Evolutionary conservation across 2,329 filamentous ascomycete species (phyloP).

Genomic region (Sarocladium oryzae): DNA sequence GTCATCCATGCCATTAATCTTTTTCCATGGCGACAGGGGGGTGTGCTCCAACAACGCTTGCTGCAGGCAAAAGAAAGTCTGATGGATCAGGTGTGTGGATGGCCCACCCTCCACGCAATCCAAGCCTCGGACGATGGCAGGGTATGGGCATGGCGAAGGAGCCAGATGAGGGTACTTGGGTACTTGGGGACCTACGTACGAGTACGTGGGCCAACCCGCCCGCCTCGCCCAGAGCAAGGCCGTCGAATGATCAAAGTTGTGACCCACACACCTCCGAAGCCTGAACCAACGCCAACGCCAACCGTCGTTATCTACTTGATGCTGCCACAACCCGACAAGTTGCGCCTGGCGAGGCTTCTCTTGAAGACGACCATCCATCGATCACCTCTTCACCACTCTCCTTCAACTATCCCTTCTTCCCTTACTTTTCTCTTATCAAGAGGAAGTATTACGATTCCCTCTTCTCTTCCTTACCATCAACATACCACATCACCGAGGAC

Average conservation of each 20-base stretch:
- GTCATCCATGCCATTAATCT: constrained; percentile 28
- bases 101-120: constrained; percentile 28
- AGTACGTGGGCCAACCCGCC: constrained; percentile 8
- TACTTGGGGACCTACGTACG: too few relatives aligned
- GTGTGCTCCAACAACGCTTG: constrained; percentile 17
- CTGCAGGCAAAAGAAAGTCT: constrained; percentile 14
- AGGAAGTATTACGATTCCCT: not conserved
- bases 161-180: constrained; percentile 3
- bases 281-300: constrained; percentile 8
- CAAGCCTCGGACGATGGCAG: constrained; percentile 22
- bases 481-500: constrained; percentile 13
- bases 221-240: constrained; percentile 12
- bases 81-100: constrained; percentile 25
- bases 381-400: constrained; percentile 30
- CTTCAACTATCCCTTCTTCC: constrained; percentile 24
- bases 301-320: constrained; percentile 19
- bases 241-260: constrained; percentile 6
- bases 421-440: not conserved
- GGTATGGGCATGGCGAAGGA: constrained; percentile 12
- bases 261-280: not conserved
- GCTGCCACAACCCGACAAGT: constrained; percentile 13
- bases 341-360: not conserved
- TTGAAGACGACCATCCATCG: constrained; percentile 10
- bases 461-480: constrained; percentile 15
- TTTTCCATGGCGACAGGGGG: constrained; percentile 23